Evolutionary conservation across 768 basidiomycete genomes (phyloP).

Genomic region (Pisolithus microcarpus): DNA sequence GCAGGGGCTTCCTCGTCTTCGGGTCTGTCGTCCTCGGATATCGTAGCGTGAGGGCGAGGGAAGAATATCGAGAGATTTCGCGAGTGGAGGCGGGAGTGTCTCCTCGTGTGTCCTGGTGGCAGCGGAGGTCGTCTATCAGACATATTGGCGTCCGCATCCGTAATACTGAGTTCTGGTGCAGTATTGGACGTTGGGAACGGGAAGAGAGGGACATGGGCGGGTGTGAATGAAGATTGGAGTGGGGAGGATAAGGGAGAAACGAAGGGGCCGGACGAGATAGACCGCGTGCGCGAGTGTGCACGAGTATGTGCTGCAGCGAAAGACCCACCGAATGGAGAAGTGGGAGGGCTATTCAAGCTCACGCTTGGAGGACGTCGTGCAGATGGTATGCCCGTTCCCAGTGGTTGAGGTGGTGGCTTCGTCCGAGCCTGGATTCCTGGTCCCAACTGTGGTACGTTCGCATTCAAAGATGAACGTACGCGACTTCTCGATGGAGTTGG

Average conservation of each 20-base stretch:
- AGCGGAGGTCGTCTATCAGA: background rate
- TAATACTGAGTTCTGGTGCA: constrained; percentile 13
- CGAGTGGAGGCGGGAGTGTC: constrained; percentile 76
- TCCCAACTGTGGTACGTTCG: constrained; percentile 8
- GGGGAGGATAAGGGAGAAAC: constrained; percentile 22
- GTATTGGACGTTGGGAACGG: constrained; percentile 15
- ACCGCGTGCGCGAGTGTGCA: constrained; percentile 24
- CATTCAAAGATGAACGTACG: constrained; percentile 19
- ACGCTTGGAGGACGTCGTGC: constrained; percentile 19
- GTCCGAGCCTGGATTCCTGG: constrained; percentile 18
- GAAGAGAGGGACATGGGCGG: constrained; percentile 17
- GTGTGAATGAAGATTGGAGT: constrained; percentile 19
- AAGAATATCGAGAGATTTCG: constrained; percentile 91
- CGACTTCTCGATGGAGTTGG: constrained; percentile 20
- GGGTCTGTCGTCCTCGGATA: constrained; percentile 57
- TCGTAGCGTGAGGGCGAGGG: constrained; percentile 59
- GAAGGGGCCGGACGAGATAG: constrained; percentile 28
- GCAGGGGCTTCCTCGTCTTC: constrained; percentile 43
- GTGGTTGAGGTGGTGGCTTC: constrained; percentile 18
- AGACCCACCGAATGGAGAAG: constrained; percentile 27
- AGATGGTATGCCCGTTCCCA: constrained; percentile 16
- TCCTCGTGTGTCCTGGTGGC: constrained; percentile 26
- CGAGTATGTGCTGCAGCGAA: constrained; percentile 9
- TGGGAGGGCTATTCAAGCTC: constrained; percentile 20
- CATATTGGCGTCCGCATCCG: constrained; percentile 7